Evolutionary conservation across 2,329 filamentous ascomycete genomes (phyloP), one percentile per base, ranked within the genome.

Genomic region (Knoxdaviesia proteae): DNA sequence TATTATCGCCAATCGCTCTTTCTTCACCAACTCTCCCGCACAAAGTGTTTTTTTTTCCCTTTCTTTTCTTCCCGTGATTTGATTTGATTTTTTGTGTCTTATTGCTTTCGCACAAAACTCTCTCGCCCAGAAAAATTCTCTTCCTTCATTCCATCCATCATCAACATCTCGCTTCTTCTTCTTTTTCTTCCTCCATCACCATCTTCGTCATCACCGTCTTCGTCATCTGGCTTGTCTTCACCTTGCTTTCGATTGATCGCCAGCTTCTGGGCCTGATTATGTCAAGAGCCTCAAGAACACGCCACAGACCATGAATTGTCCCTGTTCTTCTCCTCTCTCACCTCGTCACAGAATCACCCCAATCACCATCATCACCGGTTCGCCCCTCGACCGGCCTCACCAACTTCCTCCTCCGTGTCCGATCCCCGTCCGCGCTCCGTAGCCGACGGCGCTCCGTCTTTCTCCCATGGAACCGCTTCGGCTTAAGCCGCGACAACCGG

Each of bases 401-500:
- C 20, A 20, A 2, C 20, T 20, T 20, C 20, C 2, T 20, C 20
- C 20, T 20, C 20, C 20, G 3, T 3, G 20, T 20, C 20, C 20
- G 20, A 20, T 20, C 20, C 20, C 20, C 20, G 20, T 20, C 20
- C 20, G 20, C 20, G 20, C 20, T 20, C 20, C 20, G 20, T 20
- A 20, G 20, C 20, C 20, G 20, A 20, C 20, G 20, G 20, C 20
- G 20, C 20, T 20, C 20, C 20, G 20, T 20, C 20, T 20, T 20
- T 20, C 20, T 20, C 20, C 51, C 46, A 76, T 79, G 67, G 71
- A 72, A 41, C 59, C 67, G 38, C 53, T 72, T 53, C 65, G 64
- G 50, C 58, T 72, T 36, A 72, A 71, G 55, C 60, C 62, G 37
- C 61, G 68, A 43, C 62, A 62, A 47, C 63, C 72, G 40, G 68